These are phyloP conservation scores for Clarireedia homoeocarpa DNA, from an alignment of 2,329 filamentous ascomycete species.

Conservation along the genomic window DNA sequence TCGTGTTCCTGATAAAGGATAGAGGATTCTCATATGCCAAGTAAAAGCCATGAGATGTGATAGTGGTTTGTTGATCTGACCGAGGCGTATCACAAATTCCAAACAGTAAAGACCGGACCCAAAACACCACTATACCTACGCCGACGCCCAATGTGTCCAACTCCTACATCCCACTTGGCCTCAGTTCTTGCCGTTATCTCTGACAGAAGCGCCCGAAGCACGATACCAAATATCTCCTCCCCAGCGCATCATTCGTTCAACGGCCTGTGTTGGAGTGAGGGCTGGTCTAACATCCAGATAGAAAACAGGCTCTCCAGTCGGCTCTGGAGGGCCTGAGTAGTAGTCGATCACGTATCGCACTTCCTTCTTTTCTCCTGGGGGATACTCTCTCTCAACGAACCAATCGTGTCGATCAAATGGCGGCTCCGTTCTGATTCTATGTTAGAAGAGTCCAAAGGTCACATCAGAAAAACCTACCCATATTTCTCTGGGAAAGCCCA, in stretches of 20 bases:
- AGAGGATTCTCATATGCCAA: too few species aligned
- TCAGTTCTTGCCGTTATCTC: constrained; percentile 20
- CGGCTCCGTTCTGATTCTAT: constrained; percentile 56
- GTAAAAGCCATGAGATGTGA: too few species aligned
- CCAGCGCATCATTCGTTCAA: constrained; percentile 81
- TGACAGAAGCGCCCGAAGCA: constrained; percentile 24
- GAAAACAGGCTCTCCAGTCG: constrained; percentile 87
- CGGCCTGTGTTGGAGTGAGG: constrained; percentile 68
- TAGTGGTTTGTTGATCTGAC: too few species aligned
- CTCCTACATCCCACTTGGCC: neutral
- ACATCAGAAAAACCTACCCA: constrained; percentile 44
- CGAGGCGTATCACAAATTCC: too few species aligned
- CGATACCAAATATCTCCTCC: constrained; percentile 85
- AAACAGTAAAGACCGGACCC: too few species aligned
- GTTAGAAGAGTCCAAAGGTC: constrained; percentile 10
- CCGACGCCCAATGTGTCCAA: neutral
- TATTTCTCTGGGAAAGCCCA: constrained; percentile 74
- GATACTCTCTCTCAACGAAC: constrained; percentile 71
- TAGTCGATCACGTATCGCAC: constrained; percentile 96
- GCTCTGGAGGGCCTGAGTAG: constrained; percentile 68
- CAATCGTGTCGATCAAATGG: constrained; percentile 98
- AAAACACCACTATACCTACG: neutral
- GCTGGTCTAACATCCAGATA: constrained; percentile 91
- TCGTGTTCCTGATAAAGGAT: too few species aligned
- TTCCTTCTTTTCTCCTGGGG: constrained; percentile 58